phyloP scores from a whole-genome alignment of 2,329 filamentous ascomycete species.

The Paraphaeosphaeria minitans region DNA sequence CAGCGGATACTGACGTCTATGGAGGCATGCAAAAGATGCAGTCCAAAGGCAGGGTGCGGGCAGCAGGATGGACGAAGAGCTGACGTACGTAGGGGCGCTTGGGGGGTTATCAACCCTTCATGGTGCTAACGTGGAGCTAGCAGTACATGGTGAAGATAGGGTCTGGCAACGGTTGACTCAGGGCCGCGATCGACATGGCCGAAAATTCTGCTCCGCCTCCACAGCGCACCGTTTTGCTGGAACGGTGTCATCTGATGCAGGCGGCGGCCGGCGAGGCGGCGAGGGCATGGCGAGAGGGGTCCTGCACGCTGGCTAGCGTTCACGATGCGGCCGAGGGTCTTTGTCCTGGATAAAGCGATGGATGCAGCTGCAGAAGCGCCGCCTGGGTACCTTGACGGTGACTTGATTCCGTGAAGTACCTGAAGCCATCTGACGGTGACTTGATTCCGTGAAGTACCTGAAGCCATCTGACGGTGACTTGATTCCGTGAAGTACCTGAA shows the following conservation, averaged over 20 bases:
- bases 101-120: constrained; percentile 35
- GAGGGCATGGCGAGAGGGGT: constrained; percentile 15
- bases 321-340: constrained; percentile 18
- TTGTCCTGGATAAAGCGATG: constrained; percentile 14
- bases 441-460: too few species aligned
- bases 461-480: too few species aligned
- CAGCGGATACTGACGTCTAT: constrained; percentile 29
- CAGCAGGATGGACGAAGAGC: constrained; percentile 4
- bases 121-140: constrained; percentile 33
- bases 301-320: constrained; percentile 17
- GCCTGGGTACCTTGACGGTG: constrained; percentile 9
- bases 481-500: too few species aligned
- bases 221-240: constrained; percentile 25
- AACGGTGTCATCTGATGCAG: constrained; percentile 16
- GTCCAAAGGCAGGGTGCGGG: constrained; percentile 6
- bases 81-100: constrained; percentile 21
- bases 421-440: too few species aligned
- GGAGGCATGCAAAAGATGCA: constrained; percentile 8
- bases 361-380: constrained; percentile 11
- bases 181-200: constrained; percentile 24
- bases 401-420: constrained; percentile 19
- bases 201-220: constrained; percentile 28
- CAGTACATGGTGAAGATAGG: constrained; percentile 14
- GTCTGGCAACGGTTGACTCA: constrained; percentile 33
- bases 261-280: constrained; percentile 21